Base-by-base conservation (phyloP, 2,329 filamentous ascomycete genomes). In the Aspergillus sp. region DNA sequence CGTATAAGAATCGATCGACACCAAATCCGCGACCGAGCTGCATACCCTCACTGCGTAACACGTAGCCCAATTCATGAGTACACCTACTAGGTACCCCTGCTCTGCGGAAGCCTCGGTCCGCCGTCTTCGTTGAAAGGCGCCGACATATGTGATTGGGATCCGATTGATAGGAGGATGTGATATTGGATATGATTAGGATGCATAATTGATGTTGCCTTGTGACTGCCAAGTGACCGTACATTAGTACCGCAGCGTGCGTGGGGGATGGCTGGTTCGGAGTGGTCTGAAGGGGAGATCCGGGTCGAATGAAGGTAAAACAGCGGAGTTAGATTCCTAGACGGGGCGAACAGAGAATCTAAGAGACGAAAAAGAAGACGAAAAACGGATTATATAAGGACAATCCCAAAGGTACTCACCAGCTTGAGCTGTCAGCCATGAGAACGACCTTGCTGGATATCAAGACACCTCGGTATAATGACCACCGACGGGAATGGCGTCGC, bases 341-440 rank as follows among this genome's bases (percentile, higher is more conserved):
- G 25, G 12, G 25, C 4, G 5, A 17, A 17, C n/a, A 17, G 33
- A 37, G n/a, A 10, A 19, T 15, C 1, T 12, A 10, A 22, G 19
- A 39, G 37, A 39, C 6, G 9, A 22, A 10, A 10, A 1, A 20
- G 17, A 19, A 20, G 17, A 35, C 4, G 10, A 3, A 13, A 35
- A 17, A 35, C n/a, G n/a, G n/a, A 2, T 35, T 35, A n/a, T 35
- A 35, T 35, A 35, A 35, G 38, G 13, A 1, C 38, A 22, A 27
- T 43, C 41, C 22, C 41, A 43, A 43, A 43, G 41, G 41, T 43
- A 43, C 41, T 43, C 41, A 43, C 35, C 35, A 38, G 35, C 15
- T 17, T 38, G 35, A 38, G 35, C 10, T 30, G 13, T n/a, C 12
- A 43, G 13, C 30, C 22, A 15, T 17, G 33, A 5, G 1, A 25